Evolutionary conservation across 495 filamentous ascomycete species (phyloP).

Genomic region (Hypoxylon cercidicola): DNA sequence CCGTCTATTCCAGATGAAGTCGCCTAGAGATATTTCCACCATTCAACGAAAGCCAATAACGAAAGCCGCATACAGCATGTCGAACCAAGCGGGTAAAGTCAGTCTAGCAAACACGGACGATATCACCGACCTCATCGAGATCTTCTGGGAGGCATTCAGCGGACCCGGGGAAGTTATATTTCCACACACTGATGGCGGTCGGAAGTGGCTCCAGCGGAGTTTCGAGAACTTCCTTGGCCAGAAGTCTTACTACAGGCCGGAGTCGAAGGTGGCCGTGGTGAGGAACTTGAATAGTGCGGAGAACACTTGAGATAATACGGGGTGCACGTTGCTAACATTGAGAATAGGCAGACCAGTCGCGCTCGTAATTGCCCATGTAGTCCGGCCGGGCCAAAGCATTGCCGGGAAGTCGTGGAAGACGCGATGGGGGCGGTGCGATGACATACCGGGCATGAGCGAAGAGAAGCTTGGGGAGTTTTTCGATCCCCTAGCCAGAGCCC

Average conservation of each 20-base stretch:
- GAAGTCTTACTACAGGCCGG: slow-evolving; percentile 41
- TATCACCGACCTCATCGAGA: slow-evolving; percentile 42
- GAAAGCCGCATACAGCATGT: slow-evolving; percentile 10
- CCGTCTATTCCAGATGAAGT: neutral
- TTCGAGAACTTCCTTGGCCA: slow-evolving; percentile 45
- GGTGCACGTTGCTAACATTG: neutral
- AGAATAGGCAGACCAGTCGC: slow-evolving; percentile 38
- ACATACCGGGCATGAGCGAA: slow-evolving; percentile 38
- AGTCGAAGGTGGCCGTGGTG: slow-evolving; percentile 40
- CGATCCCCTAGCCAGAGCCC: slow-evolving; percentile 37
- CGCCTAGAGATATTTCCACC: neutral
- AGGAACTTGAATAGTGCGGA: slow-evolving; percentile 40
- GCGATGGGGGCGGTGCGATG: slow-evolving; percentile 42
- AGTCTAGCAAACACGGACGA: slow-evolving; percentile 40
- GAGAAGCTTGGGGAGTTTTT: slow-evolving; percentile 41
- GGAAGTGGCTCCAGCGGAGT: slow-evolving; percentile 44
- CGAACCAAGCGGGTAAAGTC: slow-evolving; percentile 51
- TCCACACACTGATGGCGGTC: slow-evolving; percentile 41
- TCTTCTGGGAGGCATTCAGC: slow-evolving; percentile 46
- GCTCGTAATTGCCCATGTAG: slow-evolving; percentile 34
- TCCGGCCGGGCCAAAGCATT: slow-evolving; percentile 39
- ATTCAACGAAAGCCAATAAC: too few relatives aligned
- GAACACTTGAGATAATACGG: neutral
- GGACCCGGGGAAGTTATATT: slow-evolving; percentile 41
- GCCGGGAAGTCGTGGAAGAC: slow-evolving; percentile 39